A percentile compares a stretch with the other conserved stretches of the same genome.
Conservation (phyloP, 1,284 basidiomycete genomes). For the Tylopilus sp. region DNA sequence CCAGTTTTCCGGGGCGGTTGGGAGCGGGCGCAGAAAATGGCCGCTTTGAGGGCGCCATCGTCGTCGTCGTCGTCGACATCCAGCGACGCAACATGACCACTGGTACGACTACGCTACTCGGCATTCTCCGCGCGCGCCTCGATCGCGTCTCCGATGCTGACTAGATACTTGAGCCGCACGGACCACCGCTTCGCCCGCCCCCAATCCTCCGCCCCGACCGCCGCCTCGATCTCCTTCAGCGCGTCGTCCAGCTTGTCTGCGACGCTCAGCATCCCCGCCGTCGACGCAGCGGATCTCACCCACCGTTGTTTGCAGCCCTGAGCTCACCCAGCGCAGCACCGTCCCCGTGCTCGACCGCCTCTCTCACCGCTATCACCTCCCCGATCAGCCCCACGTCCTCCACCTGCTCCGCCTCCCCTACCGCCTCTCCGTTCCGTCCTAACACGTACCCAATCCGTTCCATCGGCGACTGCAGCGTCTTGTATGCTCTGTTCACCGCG, state of each 20-base stretch:
- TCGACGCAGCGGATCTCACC: not conserved
- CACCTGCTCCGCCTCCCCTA: constrained; percentile 71
- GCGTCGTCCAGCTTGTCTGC: constrained; percentile 54
- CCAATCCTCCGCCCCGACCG: constrained; percentile 57
- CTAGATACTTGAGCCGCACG: constrained; percentile 72
- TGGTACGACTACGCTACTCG: not conserved
- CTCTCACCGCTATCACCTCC: constrained; percentile 79
- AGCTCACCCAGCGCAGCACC: constrained; percentile 46
- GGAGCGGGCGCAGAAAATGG: constrained; percentile 4
- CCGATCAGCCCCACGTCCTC: constrained; percentile 70
- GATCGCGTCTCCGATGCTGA: constrained; percentile 69
- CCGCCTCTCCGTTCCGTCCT: constrained; percentile 51
- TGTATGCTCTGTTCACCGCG: constrained; percentile 72
- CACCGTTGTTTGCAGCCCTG: constrained; percentile 57
- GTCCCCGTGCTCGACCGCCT: constrained; percentile 68
- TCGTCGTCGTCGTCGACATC: not conserved
- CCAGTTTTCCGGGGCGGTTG: constrained; percentile 15
- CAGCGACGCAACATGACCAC: constrained; percentile 1
- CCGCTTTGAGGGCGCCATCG: constrained; percentile 16
- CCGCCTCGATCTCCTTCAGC: constrained; percentile 43
- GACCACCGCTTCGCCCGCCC: constrained; percentile 52
- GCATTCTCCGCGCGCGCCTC: constrained; percentile 44
- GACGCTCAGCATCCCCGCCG: constrained; percentile 1
- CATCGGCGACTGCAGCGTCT: constrained; percentile 59
- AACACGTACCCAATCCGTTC: constrained; percentile 70